Evolutionary conservation across 2,329 filamentous ascomycete species (phyloP).

Genomic region (Tolypocladium endophyticum): DNA sequence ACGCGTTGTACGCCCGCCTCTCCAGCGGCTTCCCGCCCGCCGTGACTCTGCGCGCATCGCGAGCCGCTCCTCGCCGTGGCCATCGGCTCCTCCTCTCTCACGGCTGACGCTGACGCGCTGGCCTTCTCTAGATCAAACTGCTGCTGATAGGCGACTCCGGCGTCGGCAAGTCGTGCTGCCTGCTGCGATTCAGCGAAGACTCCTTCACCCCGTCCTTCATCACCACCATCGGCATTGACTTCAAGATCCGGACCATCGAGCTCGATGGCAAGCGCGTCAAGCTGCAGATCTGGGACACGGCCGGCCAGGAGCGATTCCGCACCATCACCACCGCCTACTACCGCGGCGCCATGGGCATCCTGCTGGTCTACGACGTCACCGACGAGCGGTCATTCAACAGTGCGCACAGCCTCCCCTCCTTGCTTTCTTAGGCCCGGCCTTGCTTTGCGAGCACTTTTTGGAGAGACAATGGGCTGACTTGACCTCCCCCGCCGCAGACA

Average conservation of each 20-base stretch:
- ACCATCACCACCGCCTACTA: constrained; percentile 99
- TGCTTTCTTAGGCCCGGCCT: neutral
- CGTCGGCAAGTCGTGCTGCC: constrained; percentile 94
- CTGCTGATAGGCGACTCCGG: constrained; percentile 94
- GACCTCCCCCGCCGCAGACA: constrained; percentile 50
- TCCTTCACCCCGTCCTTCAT: constrained; percentile 97
- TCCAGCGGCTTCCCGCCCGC: constrained; percentile 1
- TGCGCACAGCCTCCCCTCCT: constrained; percentile 32
- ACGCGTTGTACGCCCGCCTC: constrained; percentile 58
- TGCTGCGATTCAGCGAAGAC: constrained; percentile 94
- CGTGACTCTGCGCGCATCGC: neutral
- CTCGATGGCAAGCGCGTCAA: constrained; percentile 98
- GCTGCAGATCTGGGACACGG: constrained; percentile 99
- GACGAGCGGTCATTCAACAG: constrained; percentile 94
- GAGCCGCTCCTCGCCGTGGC: neutral
- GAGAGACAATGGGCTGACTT: neutral
- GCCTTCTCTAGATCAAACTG: constrained; percentile 68
- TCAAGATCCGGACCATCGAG: constrained; percentile 99
- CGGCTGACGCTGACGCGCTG: constrained; percentile 1
- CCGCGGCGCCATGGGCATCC: constrained; percentile 93
- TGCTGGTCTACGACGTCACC: constrained; percentile 96
- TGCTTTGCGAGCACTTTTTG: neutral
- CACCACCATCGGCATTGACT: constrained; percentile 98
- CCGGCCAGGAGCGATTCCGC: constrained; percentile 94
- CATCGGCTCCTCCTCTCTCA: neutral